These are phyloP conservation scores for Haberlea rhodopensis DNA, from an alignment of 257 asterid species.

Conservation along the genomic window DNA sequence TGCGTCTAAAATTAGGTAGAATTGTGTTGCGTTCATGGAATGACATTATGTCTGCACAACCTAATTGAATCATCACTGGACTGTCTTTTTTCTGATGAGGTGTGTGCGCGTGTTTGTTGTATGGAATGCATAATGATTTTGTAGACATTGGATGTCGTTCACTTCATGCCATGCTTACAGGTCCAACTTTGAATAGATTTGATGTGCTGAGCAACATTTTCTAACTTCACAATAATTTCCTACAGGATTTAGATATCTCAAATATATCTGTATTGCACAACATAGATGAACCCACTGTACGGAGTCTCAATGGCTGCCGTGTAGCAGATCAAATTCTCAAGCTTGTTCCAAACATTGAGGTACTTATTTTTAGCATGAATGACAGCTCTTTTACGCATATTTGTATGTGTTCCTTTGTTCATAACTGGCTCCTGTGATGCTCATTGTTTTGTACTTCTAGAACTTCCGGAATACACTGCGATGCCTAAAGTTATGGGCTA, in stretches of 20 bases:
- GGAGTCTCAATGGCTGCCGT: conserved; percentile 96
- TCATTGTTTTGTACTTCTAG: conserved; percentile 32
- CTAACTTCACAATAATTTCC: conserved; percentile 16
- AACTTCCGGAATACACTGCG: conserved; percentile 74
- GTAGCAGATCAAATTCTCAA: conserved; percentile 94
- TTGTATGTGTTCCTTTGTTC: background rate
- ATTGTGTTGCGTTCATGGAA: background rate
- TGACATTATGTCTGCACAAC: background rate
- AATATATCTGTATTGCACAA: conserved; percentile 60
- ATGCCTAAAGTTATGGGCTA: conserved; percentile 92
- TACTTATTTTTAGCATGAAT: conserved; percentile 24
- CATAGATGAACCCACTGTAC: conserved; percentile 83
- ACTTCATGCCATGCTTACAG: background rate
- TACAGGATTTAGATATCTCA: conserved; percentile 89
- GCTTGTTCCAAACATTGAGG: conserved; percentile 88
- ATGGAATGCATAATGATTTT: background rate
- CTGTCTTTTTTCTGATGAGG: conserved; percentile 1
- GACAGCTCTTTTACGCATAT: background rate
- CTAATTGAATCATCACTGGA: background rate
- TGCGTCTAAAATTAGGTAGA: no score
- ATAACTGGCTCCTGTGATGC: background rate
- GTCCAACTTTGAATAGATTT: background rate
- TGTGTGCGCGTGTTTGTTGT: background rate
- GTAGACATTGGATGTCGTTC: background rate
- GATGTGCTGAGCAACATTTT: background rate